phyloP scores from a whole-genome alignment of 192 early-diverging fungal genomes.

The Oehlia diaphana region DNA sequence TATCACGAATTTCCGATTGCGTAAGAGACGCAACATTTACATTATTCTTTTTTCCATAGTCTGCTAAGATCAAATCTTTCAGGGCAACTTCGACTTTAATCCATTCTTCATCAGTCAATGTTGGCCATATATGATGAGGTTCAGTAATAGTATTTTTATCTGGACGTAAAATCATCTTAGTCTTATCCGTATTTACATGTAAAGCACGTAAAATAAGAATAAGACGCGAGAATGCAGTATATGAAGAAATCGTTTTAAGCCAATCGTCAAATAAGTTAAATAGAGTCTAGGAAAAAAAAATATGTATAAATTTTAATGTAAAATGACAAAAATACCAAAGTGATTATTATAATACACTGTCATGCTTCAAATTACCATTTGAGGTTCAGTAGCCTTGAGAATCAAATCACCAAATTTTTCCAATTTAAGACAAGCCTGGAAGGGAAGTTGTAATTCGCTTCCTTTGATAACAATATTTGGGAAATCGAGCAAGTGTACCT shows the following conservation, averaged over 20 bases:
- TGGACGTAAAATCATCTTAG: conserved; percentile 93
- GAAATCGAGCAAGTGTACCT: conserved; percentile 95
- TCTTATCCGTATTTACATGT: conserved; percentile 97
- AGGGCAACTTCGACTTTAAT: conserved; percentile 90
- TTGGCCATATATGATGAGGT: conserved; percentile 98
- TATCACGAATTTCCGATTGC: conserved; percentile 95
- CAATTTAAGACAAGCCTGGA: conserved; percentile 96
- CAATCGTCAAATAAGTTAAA: conserved; percentile 96
- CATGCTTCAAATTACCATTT: conserved; percentile 66
- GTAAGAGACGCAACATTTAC: conserved; percentile 97
- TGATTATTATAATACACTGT: too few relatives aligned
- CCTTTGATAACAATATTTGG: conserved; percentile 99
- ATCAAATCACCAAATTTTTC: conserved; percentile 99
- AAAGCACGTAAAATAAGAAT: conserved; percentile 95
- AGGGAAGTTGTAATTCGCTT: conserved; percentile 94
- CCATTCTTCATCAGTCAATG: conserved; percentile 96
- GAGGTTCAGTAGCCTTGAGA: conserved; percentile 96
- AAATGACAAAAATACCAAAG: background rate
- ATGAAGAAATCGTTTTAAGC: conserved; percentile 91
- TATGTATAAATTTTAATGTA: background rate
- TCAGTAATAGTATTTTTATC: conserved; percentile 93
- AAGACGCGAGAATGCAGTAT: conserved; percentile 97
- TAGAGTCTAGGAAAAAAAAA: conserved; percentile 43
- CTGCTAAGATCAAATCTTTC: conserved; percentile 96
- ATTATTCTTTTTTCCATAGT: conserved; percentile 99